These are phyloP conservation scores for Scheffersomyces titani DNA, from an alignment of 1,139 yeast genomes.

Conservation along the genomic window DNA sequence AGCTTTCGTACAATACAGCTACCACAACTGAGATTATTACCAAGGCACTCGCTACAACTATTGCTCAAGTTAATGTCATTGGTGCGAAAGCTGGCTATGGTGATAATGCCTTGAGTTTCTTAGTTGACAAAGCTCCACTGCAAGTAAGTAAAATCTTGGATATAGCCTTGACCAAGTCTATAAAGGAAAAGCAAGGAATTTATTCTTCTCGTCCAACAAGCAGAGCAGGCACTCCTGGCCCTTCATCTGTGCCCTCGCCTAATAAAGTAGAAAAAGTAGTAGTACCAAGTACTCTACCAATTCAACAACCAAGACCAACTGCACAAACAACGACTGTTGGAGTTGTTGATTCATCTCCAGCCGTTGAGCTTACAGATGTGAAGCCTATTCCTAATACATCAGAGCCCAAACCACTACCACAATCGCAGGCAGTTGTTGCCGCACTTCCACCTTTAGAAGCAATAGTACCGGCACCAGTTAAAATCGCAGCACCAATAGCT, in stretches of 20 bases:
- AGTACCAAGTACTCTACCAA: not conserved
- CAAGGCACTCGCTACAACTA: conserved; percentile 91
- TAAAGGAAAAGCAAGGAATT: conserved; percentile 53
- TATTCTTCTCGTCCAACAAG: conserved; percentile 23
- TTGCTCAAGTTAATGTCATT: conserved; percentile 84
- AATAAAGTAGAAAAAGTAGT: not conserved
- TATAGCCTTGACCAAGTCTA: conserved; percentile 79
- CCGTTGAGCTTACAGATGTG: not conserved
- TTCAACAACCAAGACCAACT: not conserved
- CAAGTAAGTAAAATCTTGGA: conserved; percentile 82
- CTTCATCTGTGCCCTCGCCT: conserved; percentile 10
- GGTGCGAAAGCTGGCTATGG: conserved; percentile 84
- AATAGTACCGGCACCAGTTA: not conserved
- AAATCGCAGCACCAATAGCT: not conserved
- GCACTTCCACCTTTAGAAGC: not conserved
- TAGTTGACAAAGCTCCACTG: conserved; percentile 85
- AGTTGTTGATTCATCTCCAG: not conserved
- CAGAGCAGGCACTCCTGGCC: conserved; percentile 30
- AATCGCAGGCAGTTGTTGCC: not conserved
- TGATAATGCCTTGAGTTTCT: conserved; percentile 75
- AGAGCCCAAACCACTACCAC: not conserved
- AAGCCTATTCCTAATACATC: not conserved
- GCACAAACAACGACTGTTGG: conserved; percentile 1
- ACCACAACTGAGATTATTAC: conserved; percentile 80
- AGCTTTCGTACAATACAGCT: conserved; percentile 63